Conservation (phyloP, 176 grass and related monocot species). For the Themeda triandra region DNA sequence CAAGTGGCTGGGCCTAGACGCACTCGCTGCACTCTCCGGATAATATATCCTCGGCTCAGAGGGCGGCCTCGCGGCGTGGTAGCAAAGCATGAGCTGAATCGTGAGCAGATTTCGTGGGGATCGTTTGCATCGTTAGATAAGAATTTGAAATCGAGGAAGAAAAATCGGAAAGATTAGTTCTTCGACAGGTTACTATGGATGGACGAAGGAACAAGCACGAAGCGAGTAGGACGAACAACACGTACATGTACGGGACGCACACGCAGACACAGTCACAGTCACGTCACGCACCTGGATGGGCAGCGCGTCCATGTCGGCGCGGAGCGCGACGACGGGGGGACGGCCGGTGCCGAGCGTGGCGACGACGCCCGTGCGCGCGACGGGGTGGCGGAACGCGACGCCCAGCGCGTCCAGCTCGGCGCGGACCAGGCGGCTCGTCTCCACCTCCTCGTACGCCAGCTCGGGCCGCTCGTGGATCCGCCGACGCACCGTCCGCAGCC, state of each 20-base stretch:
- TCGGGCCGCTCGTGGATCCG: conserved; percentile 88
- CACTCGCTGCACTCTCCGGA: not conserved
- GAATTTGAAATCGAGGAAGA: too few species aligned
- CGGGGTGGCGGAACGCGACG: conserved; percentile 59
- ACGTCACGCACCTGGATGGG: conserved; percentile 66
- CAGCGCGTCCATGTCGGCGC: conserved; percentile 96
- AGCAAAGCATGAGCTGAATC: too few species aligned
- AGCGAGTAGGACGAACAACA: too few species aligned
- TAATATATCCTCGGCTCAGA: not conserved
- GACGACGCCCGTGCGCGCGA: conserved; percentile 81
- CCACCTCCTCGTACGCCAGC: conserved; percentile 95
- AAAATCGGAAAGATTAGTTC: too few species aligned
- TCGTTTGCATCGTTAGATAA: too few species aligned
- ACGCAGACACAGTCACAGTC: too few species aligned
- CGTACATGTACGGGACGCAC: too few species aligned
- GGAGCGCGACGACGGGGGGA: conserved; percentile 66
- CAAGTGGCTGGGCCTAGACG: not conserved
- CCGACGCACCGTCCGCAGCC: conserved; percentile 57
- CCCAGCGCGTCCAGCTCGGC: conserved; percentile 56
- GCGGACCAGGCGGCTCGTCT: conserved; percentile 77
- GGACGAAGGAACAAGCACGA: too few species aligned
- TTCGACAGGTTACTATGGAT: too few species aligned
- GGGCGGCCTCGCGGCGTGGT: too few species aligned
- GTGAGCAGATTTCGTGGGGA: too few species aligned
- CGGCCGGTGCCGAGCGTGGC: conserved; percentile 76